Evolutionary conservation across 768 basidiomycete genomes (phyloP), one percentile per base, ranked within the genome.

Genomic region (Serendipita sp.): DNA sequence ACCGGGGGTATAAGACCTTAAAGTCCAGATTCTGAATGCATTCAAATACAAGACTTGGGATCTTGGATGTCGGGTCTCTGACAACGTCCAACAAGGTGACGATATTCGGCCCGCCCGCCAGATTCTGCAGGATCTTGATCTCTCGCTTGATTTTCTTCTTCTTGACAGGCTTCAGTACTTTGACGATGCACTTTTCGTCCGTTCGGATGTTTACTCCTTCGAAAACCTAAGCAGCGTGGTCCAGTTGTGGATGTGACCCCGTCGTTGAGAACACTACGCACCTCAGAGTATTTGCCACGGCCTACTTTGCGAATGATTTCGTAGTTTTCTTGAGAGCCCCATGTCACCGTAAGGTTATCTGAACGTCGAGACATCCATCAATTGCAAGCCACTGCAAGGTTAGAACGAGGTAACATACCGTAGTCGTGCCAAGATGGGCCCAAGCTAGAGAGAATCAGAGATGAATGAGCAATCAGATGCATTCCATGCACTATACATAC

Each of bases 131-230:
- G 71, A 98, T 95, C 80, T 97, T 97, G 74, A 98, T 96, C 77
- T 98, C 95, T 68, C 95, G 83, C 78, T 97, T 97, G 76, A 97
- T 97, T 78, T 98, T 98, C 84, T 98, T 98, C 84, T 98, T 97
- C 82, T 98, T 98, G 45, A 98, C 94, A 0, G 95, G 95, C 75
- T 98, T 98, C 69, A 98, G 81, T 36, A 98, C 95, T 75, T 98
- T 98, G 78, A 98, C 93, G 75, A 95, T 95, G 74, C 92, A 94
- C 76, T 94, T 94, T 76, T 90, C 88, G 70, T 91, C 89, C 67
- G 86, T 88, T 63, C 88, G 84, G 67, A 92, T 85, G 73, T 94
- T 90, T 71, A 95, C 84, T 4, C 93, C 93, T 75, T 95, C 92
- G 70, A 95, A 95, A 66, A 91, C 89, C 89, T 91, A 64, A 44